Base-by-base conservation (phyloP, 2,329 filamentous ascomycete genomes). In the Aspergillus neotritici region DNA sequence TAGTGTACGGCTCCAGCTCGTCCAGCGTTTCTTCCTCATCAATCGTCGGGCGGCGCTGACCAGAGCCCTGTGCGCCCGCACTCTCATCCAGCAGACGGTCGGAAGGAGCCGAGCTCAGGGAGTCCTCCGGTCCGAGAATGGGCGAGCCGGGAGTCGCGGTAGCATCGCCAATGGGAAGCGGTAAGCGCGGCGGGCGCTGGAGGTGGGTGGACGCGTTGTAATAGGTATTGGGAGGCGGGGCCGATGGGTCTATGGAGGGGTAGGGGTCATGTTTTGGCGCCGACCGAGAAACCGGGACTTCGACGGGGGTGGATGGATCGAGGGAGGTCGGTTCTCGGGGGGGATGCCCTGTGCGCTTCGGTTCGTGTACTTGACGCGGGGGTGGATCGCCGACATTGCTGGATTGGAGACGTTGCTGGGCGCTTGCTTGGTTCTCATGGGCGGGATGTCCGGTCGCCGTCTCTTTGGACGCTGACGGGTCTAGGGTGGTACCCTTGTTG, bases 91-190 rank as follows among this genome's bases (percentile, higher is more conserved):
- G 37, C 4, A 58, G 58, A 25, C 72, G 72, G 49, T 68, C 65
- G 15, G 64, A 56, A n/a, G 64, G 62, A 21, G 67, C 53, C 4
- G 61, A 62, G 5, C 76, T 78, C 48, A 82, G 60, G 13, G 60
- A 56, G 62, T 87, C 84, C 21, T 82, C 75, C 1, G 88, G 79
- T 5, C 84, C 81, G 49, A 91, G 79, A 51, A 95, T 91, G 41
- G 91, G 91, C 34, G 90, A 96, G 17, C 90, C 90, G 1, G 91
- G 91, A 1, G 86, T 88, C 56, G 93, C 84, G 11, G 86, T 78
- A 63, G 94, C 89, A 72, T 96, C 87, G 57, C 94, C 89, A 57
- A 97, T 96, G 42, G 91, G 90, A 46, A 97, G 79, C 46, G 91
- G 91, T 58, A 97, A 74, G 48, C 91, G 84, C 39, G 91, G 91